A percentile compares a stretch with the other conserved stretches of the same genome.
phyloP scores from a whole-genome alignment of 371 early-diverging fungal genomes.

The Capillidium rhysosporum region DNA sequence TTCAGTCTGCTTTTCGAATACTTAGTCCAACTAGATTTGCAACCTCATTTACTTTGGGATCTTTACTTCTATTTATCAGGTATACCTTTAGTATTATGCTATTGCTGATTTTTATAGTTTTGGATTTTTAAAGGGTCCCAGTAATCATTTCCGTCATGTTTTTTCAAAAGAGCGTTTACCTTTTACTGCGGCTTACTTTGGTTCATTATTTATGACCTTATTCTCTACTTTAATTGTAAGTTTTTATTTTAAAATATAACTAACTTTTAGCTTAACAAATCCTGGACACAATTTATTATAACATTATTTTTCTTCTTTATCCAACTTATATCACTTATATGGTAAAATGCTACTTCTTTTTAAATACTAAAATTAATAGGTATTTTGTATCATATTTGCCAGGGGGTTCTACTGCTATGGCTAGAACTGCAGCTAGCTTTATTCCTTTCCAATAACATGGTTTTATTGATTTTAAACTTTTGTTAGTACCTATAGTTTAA shows the following conservation, averaged over 20 bases:
- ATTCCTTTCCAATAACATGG: not conserved
- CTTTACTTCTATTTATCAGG: not conserved
- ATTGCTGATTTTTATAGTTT: constrained; percentile 11
- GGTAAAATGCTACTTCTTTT: constrained; percentile 10
- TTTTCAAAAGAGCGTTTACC: constrained; percentile 20
- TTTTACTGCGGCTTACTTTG: constrained; percentile 23
- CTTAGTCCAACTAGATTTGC: not conserved
- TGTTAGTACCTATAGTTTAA: no score
- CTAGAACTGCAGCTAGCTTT: not conserved
- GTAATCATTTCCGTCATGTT: constrained; percentile 22
- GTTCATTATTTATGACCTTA: constrained; percentile 22
- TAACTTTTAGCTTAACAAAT: not conserved
- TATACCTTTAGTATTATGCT: not conserved
- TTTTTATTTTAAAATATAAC: not conserved
- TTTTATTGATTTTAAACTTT: no score
- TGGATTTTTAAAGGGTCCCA: constrained; percentile 26
- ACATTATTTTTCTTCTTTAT: constrained; percentile 20
- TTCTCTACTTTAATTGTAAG: constrained; percentile 18
- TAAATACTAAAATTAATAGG: constrained; percentile 4
- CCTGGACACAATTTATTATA: constrained; percentile 9
- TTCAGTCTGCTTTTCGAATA: not conserved
- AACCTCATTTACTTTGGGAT: not conserved
- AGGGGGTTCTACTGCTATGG: constrained; percentile 15
- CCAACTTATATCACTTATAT: constrained; percentile 23
- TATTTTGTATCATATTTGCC: constrained; percentile 32